A percentile compares a stretch with the other conserved stretches of the same genome.
Evolutionary conservation across 352 stramenopile genomes (phyloP).

Genomic region (Globisporangium uncinulatum): DNA sequence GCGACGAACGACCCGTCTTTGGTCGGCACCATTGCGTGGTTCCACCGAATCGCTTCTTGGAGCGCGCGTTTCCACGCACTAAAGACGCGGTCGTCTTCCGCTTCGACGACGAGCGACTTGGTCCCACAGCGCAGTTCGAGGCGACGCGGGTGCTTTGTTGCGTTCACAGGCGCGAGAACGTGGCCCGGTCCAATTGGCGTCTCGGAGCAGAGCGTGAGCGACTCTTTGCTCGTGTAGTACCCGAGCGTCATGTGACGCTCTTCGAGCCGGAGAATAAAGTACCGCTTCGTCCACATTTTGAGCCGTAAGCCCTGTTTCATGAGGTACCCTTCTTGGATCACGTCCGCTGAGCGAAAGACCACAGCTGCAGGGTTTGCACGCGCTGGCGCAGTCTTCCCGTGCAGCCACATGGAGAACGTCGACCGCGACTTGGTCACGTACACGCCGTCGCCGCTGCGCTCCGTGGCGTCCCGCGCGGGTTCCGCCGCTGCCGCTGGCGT

Average conservation of each 20-base stretch:
- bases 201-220: slow-evolving; percentile 71
- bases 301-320: slow-evolving; percentile 77
- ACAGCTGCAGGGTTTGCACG: slow-evolving; percentile 34
- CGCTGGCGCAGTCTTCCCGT: slow-evolving; percentile 61
- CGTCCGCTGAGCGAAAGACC: slow-evolving; percentile 77
- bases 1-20: slow-evolving; percentile 76
- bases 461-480: slow-evolving; percentile 3
- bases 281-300: slow-evolving; percentile 78
- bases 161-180: slow-evolving; percentile 34
- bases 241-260: slow-evolving; percentile 86
- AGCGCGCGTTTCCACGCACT: slow-evolving; percentile 62
- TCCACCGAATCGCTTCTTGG: slow-evolving; percentile 82
- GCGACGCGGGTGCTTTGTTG: slow-evolving; percentile 47
- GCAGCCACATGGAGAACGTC: slow-evolving; percentile 82
- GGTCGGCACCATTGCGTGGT: slow-evolving; percentile 80
- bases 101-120: slow-evolving; percentile 70
- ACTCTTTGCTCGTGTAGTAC: slow-evolving; percentile 85
- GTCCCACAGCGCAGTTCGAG: slow-evolving; percentile 67
- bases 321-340: slow-evolving; percentile 83
- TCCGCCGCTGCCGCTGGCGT: not conserved
- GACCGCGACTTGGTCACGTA: slow-evolving; percentile 85
- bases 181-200: slow-evolving; percentile 77
- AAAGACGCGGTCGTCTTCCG: slow-evolving; percentile 54
- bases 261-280: slow-evolving; percentile 83
- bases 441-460: slow-evolving; percentile 45